Evolutionary conservation across 352 stramenopile species (phyloP), one percentile per base, ranked within the genome.

Genomic region (Phytophthora palmivora): DNA sequence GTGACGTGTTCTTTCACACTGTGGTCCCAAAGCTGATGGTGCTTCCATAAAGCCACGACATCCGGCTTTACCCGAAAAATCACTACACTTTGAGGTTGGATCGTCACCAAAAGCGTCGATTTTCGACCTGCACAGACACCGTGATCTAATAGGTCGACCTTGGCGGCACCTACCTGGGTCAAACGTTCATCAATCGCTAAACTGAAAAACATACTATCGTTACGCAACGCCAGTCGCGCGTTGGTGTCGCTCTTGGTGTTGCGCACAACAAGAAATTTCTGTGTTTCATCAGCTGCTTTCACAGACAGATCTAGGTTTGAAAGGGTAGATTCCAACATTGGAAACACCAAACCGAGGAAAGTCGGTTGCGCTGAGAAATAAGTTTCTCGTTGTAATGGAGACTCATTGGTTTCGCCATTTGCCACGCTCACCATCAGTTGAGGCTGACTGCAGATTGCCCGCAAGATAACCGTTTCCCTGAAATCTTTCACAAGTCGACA

Each of bases 401-500:
- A 58, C 14, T 78, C 50, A 34, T 90, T 79, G 2, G 63, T 53
- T 32, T 76, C 70, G 4, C 74, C 75, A 44, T 80, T 78, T 5
- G 75, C 67, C 22, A 96, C 82, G 34, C 84, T 77, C 4, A 92
- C 85, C 53, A 86, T 78, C 28, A 96, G 44, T 56, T 96, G 87
- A 24, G 87, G 86, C 22, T 84, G 81, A 30, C 89, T 87, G 47
- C 87, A 96, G 18, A 92, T 84, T 3, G 85, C 85, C 8, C 81
- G 80, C 9, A 96, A 62, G 24, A 91, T 76, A 0, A 96, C 87
- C 0, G 84, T 96, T 64, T 96, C 87, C 16, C 87, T 76, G 42
- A 96, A 96, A 58, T 96, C 87, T 62, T 94, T 94, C 26, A 96
- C 87, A 14, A 96, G 71, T 34, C 87, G 87, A 44, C 87, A 96